A percentile compares a stretch with the other conserved stretches of the same genome.
phyloP scores from a whole-genome alignment of 75 land plant genomes.

The Chamaecyparis obtusa region DNA sequence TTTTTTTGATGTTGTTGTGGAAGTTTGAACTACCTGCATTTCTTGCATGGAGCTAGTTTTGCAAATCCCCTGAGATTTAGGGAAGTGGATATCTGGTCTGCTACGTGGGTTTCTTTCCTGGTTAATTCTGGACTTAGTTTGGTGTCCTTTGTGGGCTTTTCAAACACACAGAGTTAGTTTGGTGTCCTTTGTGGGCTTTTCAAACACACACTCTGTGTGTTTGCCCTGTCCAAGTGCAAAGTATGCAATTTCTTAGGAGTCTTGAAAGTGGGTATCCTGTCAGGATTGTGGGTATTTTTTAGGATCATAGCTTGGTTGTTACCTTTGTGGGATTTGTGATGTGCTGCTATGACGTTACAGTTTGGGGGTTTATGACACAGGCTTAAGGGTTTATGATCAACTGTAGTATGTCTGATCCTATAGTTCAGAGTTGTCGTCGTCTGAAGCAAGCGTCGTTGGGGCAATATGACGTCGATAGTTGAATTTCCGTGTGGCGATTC shows the following conservation, averaged over 20 bases:
- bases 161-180: neutral
- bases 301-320: neutral
- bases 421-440: neutral
- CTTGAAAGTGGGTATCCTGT: neutral
- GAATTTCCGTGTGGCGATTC: neutral
- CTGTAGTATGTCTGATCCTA: neutral
- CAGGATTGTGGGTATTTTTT: neutral
- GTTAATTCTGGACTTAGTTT: too few relatives aligned
- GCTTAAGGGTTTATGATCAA: neutral
- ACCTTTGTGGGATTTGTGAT: neutral
- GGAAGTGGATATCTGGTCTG: too few relatives aligned
- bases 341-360: neutral
- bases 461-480: neutral
- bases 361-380: neutral
- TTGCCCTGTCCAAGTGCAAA: neutral
- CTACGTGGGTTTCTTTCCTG: too few relatives aligned
- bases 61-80: too few relatives aligned
- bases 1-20: too few relatives aligned
- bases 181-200: too few relatives aligned
- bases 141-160: too few relatives aligned
- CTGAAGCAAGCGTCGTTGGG: neutral
- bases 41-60: too few relatives aligned
- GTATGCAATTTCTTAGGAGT: neutral
- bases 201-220: neutral
- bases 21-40: too few relatives aligned